A percentile compares a stretch with the other conserved stretches of the same genome.
Evolutionary conservation across 2,329 filamentous ascomycete species (phyloP).

Genomic region (Decorospora gaudefroyi): DNA sequence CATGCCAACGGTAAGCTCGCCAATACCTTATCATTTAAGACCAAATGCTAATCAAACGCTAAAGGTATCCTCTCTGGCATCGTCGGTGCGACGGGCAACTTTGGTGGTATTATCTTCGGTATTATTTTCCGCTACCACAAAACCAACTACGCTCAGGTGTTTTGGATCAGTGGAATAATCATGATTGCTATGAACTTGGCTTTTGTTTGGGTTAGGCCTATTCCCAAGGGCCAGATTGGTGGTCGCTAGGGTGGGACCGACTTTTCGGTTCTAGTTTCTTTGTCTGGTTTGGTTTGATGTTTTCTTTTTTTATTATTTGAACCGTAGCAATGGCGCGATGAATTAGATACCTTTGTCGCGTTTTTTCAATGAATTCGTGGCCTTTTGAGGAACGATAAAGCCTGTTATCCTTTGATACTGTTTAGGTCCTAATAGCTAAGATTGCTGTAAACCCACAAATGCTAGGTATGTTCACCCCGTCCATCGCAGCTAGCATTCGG

Average conservation of each 20-base stretch:
- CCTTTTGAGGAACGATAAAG: no score
- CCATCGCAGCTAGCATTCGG: no score
- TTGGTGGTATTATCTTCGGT: conserved; percentile 84
- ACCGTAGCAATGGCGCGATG: conserved; percentile 7
- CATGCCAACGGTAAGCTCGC: conserved; percentile 70
- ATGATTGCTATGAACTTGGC: conserved; percentile 70
- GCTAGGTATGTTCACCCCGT: no score
- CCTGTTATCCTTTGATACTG: no score
- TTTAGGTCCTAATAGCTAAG: no score
- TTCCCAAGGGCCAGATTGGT: conserved; percentile 60
- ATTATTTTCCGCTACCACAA: conserved; percentile 79
- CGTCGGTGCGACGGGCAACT: conserved; percentile 78
- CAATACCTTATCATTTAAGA: not conserved
- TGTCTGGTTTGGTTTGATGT: not conserved
- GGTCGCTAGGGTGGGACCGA: conserved; percentile 43
- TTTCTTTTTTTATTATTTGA: not conserved
- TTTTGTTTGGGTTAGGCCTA: conserved; percentile 66
- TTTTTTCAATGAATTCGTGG: not conserved
- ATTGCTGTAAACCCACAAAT: no score
- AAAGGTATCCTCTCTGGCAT: conserved; percentile 69
- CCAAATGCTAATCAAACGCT: conserved; percentile 18
- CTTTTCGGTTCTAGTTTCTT: no score
- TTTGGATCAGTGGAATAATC: conserved; percentile 84
- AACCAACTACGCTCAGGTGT: conserved; percentile 67
- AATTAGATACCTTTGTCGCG: conserved; percentile 7